Evolutionary conservation across 306 rosid species (phyloP).

Genomic region (Cajanus cajan): DNA sequence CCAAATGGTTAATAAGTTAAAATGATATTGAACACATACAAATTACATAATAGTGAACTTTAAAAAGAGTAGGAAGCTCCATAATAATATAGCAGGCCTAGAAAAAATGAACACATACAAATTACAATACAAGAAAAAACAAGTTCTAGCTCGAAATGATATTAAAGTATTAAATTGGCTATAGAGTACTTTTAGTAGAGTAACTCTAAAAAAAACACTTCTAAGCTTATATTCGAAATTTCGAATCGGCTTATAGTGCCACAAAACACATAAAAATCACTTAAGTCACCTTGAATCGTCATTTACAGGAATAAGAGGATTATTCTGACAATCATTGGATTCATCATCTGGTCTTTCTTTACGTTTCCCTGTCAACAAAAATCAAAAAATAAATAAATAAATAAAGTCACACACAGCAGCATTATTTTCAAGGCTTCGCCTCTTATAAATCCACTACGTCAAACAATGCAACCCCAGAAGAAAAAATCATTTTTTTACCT

Average conservation of each 20-base stretch:
- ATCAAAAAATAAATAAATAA: not conserved
- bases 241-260: no score
- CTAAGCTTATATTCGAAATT: no score
- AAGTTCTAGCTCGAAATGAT: not conserved
- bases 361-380: slow-evolving; percentile 64
- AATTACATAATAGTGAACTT: not conserved
- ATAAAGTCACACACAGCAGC: not conserved
- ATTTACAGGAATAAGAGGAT: slow-evolving; percentile 70
- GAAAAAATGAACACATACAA: not conserved
- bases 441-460: not conserved
- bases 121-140: not conserved
- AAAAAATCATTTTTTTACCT: slow-evolving; percentile 44
- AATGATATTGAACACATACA: no score
- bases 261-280: no score
- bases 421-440: not conserved
- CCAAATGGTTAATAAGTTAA: slow-evolving; percentile 47
- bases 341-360: slow-evolving; percentile 61
- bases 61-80: slow-evolving; percentile 12
- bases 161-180: not conserved
- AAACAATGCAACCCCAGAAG: slow-evolving; percentile 8
- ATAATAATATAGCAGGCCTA: not conserved
- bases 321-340: slow-evolving; percentile 41
- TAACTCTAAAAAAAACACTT: no score
- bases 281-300: slow-evolving; percentile 69
- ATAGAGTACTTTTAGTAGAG: no score